Conservation (phyloP, 2,329 filamentous ascomycete species). For the Pestalotiopsis fici region DNA sequence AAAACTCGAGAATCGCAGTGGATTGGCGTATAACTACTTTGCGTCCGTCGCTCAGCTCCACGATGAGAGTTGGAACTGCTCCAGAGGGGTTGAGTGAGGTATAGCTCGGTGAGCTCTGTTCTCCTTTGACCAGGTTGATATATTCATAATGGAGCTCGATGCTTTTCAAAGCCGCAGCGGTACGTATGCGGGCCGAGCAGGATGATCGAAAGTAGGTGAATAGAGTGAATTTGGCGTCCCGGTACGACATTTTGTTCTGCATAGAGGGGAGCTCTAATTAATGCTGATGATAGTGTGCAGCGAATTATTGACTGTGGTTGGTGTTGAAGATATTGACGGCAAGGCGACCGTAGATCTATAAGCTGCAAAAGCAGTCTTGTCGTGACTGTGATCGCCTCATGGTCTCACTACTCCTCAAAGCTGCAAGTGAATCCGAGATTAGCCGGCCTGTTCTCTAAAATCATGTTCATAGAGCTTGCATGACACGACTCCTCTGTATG, state of each 20-base stretch:
- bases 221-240: constrained; percentile 1
- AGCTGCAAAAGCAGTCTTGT: neutral
- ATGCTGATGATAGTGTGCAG: too few relatives aligned
- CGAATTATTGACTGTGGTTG: too few relatives aligned
- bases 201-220: constrained; percentile 8
- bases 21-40: constrained; percentile 1
- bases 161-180: constrained; percentile 1
- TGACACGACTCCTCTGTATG: neutral
- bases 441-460: neutral
- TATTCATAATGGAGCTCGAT: constrained; percentile 4
- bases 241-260: neutral
- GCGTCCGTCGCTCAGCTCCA: neutral
- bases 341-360: too few relatives aligned
- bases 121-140: constrained; percentile 4
- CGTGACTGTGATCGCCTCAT: neutral
- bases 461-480: neutral
- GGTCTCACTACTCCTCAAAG: neutral
- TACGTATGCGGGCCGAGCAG: constrained; percentile 4
- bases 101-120: neutral
- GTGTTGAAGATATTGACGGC: too few relatives aligned
- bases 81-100: neutral
- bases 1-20: constrained; percentile 2
- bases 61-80: constrained; percentile 3
- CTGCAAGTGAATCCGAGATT: neutral
- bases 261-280: too few relatives aligned